phyloP scores from a whole-genome alignment of 164 flowering plant species.

The Magnolia sinica region DNA sequence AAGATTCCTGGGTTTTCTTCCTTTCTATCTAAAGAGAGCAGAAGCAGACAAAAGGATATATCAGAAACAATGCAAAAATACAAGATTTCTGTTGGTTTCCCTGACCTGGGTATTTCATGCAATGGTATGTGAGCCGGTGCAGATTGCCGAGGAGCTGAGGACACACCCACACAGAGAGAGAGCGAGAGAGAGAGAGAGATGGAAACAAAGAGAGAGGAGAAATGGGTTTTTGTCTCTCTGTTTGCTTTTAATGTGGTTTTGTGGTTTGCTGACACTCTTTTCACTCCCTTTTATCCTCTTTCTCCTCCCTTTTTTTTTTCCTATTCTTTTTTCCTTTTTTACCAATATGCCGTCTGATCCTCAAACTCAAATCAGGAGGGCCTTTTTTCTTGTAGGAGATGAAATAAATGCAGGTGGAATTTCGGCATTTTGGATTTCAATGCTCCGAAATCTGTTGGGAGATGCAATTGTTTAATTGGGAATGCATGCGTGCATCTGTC shows the following conservation, averaged over 20 bases:
- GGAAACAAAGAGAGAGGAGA: not conserved
- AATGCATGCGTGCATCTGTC: not conserved
- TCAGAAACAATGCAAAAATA: not conserved
- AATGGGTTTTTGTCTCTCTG: not conserved
- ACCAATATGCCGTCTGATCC: not conserved
- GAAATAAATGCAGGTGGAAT: not conserved
- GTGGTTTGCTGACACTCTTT: not conserved
- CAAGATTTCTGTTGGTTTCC: conserved; percentile 1
- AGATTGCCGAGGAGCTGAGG: conserved; percentile 29
- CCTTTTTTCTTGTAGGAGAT: not conserved
- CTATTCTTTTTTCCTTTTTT: too few species aligned
- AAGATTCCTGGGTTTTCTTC: conserved; percentile 1
- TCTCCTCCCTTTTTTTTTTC: not conserved
- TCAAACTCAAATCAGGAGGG: not conserved
- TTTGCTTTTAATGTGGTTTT: not conserved
- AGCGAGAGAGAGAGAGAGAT: not conserved
- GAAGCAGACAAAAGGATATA: conserved; percentile 5
- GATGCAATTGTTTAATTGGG: not conserved
- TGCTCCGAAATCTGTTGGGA: not conserved
- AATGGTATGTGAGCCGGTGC: conserved; percentile 24
- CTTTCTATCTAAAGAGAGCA: conserved; percentile 4
- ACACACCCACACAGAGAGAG: not conserved
- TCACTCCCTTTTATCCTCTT: not conserved
- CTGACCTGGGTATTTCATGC: conserved; percentile 31
- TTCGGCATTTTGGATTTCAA: not conserved